Evolutionary conservation across 768 basidiomycete species (phyloP).

Genomic region (Gautieria morchelliformis): DNA sequence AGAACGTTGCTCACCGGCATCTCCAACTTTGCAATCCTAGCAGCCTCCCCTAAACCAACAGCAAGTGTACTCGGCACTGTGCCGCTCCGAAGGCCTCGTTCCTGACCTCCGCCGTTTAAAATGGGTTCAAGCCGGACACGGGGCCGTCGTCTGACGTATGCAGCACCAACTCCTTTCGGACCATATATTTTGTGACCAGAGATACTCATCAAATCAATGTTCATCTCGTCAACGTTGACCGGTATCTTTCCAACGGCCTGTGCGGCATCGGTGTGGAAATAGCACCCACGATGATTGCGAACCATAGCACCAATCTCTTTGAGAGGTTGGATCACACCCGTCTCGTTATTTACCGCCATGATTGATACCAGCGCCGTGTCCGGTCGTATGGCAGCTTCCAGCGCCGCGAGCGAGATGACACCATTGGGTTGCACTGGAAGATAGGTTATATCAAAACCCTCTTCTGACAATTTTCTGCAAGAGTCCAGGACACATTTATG

Average conservation of each 20-base stretch:
- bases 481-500: constrained; percentile 99
- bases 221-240: constrained; percentile 89
- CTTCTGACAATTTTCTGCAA: constrained; percentile 88
- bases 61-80: constrained; percentile 82
- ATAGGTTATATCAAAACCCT: constrained; percentile 97
- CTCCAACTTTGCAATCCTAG: constrained; percentile 82
- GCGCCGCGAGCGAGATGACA: constrained; percentile 62
- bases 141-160: constrained; percentile 87
- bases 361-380: constrained; percentile 92
- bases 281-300: constrained; percentile 80
- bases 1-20: constrained; percentile 69
- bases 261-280: constrained; percentile 96
- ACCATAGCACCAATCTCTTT: constrained; percentile 86
- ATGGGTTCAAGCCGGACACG: constrained; percentile 92
- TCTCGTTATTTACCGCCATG: constrained; percentile 99
- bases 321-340: constrained; percentile 95
- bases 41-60: constrained; percentile 92
- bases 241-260: constrained; percentile 91
- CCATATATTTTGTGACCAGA: constrained; percentile 98
- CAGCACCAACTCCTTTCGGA: constrained; percentile 92
- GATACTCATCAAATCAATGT: constrained; percentile 92
- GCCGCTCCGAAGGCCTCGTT: constrained; percentile 91
- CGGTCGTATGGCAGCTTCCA: constrained; percentile 84
- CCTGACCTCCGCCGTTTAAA: constrained; percentile 93
- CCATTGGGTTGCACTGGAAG: constrained; percentile 89